Evolutionary conservation across 2,329 filamentous ascomycete genomes (phyloP).

Genomic region (Xylaria sp.): DNA sequence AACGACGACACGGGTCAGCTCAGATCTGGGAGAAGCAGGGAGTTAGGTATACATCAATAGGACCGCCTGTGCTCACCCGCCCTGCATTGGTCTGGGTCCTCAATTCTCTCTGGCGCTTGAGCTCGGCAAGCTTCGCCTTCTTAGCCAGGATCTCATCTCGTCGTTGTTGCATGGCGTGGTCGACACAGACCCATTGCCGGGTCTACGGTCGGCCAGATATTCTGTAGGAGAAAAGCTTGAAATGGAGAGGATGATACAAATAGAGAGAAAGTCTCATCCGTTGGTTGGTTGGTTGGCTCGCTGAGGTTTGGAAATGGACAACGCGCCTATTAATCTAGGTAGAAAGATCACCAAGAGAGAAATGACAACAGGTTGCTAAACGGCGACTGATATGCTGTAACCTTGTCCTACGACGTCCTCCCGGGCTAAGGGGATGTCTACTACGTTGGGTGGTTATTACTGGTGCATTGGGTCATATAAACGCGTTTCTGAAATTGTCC

Average conservation of each 20-base stretch:
- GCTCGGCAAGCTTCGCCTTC: constrained; percentile 94
- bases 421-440: not conserved
- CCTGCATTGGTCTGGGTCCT: constrained; percentile 78
- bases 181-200: constrained; percentile 60
- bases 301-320: not conserved
- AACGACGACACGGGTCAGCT: constrained; percentile 37
- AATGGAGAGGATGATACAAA: not conserved
- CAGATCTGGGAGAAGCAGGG: constrained; percentile 12
- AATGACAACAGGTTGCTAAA: not conserved
- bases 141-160: constrained; percentile 97
- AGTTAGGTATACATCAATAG: constrained; percentile 73
- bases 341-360: not conserved
- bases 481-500: constrained; percentile 34
- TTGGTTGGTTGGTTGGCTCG: not conserved
- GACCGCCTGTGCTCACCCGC: constrained; percentile 74
- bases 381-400: not conserved
- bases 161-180: constrained; percentile 75
- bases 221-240: constrained; percentile 21
- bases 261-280: not conserved
- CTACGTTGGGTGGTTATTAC: constrained; percentile 7
- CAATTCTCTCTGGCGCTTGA: constrained; percentile 90
- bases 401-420: constrained; percentile 7
- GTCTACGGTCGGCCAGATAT: constrained; percentile 37
- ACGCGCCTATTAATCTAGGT: not conserved
- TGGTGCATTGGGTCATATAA: constrained; percentile 13